phyloP scores from a whole-genome alignment of 2,329 filamentous ascomycete species.

The Xenosphaeropsis pyriputrescens region DNA sequence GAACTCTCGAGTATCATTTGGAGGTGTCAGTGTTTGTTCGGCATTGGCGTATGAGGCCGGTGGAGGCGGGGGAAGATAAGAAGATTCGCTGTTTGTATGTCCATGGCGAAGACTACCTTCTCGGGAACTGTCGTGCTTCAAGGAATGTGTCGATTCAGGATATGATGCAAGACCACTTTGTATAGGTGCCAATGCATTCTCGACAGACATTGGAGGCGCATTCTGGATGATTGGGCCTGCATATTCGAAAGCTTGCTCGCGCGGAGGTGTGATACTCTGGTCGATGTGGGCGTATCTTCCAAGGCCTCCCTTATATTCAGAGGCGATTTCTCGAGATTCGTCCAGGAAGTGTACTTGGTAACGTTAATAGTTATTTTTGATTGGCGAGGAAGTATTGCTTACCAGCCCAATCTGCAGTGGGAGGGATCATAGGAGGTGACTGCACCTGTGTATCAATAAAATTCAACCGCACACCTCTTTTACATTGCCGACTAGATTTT shows the following conservation, averaged over 20 bases:
- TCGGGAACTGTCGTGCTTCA: conserved; percentile 14
- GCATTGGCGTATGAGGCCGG: conserved; percentile 19
- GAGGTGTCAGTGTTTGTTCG: conserved; percentile 19
- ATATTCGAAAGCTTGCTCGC: conserved; percentile 12
- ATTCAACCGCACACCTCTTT: conserved; percentile 74
- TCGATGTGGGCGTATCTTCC: conserved; percentile 52
- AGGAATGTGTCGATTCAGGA: conserved; percentile 8
- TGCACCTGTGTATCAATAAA: conserved; percentile 77
- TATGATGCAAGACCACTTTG: conserved; percentile 10
- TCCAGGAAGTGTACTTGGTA: conserved; percentile 62
- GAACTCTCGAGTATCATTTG: conserved; percentile 38
- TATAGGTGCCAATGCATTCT: conserved; percentile 16
- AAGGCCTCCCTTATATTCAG: conserved; percentile 71
- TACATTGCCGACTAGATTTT: conserved; percentile 76
- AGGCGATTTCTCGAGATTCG: conserved; percentile 80
- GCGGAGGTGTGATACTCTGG: conserved; percentile 17
- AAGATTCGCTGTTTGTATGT: conserved; percentile 14
- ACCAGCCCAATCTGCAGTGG: conserved; percentile 51
- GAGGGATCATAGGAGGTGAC: conserved; percentile 44
- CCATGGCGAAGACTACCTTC: conserved; percentile 16
- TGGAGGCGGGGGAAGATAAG: conserved; percentile 22
- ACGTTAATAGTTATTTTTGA: conserved; percentile 5
- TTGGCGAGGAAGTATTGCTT: conserved; percentile 5
- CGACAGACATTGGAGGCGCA: conserved; percentile 6
- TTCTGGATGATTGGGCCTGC: conserved; percentile 5